These are phyloP conservation scores for Emmonsiellopsis sp. DNA, from an alignment of 2,329 filamentous ascomycete genomes.

Conservation along the genomic window DNA sequence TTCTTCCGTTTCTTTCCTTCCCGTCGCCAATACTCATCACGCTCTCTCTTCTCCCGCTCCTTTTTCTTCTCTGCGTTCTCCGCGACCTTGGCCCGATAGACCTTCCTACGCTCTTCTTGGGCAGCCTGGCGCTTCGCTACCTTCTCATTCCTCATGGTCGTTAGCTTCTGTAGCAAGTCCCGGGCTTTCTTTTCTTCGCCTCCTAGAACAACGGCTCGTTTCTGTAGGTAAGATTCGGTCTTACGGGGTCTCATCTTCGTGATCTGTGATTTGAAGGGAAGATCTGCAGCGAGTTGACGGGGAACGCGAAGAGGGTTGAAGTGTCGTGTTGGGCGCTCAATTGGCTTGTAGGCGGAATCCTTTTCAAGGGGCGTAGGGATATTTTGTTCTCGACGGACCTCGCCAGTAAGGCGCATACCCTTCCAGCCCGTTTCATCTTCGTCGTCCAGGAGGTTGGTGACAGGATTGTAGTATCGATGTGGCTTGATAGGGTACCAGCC, in stretches of 20 bases:
- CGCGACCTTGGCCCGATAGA: slow-evolving; percentile 73
- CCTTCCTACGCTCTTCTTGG: slow-evolving; percentile 77
- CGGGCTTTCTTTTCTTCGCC: slow-evolving; percentile 85
- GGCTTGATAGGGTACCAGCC: slow-evolving; percentile 97
- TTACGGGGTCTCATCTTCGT: slow-evolving; percentile 69
- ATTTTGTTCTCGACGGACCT: slow-evolving; percentile 70
- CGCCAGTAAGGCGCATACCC: slow-evolving; percentile 86
- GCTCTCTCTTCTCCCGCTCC: slow-evolving; percentile 81
- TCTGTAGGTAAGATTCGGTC: slow-evolving; percentile 82
- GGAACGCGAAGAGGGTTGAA: slow-evolving; percentile 59
- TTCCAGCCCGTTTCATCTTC: slow-evolving; percentile 52
- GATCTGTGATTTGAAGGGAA: slow-evolving; percentile 92
- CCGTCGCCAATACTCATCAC: slow-evolving; percentile 82
- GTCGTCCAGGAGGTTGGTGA: slow-evolving; percentile 75
- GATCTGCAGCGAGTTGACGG: slow-evolving; percentile 55
- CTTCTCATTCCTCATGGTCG: slow-evolving; percentile 84
- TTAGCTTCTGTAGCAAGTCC: slow-evolving; percentile 84
- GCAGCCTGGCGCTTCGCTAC: slow-evolving; percentile 71
- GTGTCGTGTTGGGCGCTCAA: slow-evolving; percentile 54
- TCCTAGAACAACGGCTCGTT: slow-evolving; percentile 78
- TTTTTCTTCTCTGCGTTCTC: slow-evolving; percentile 77
- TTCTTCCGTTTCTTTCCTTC: slow-evolving; percentile 74
- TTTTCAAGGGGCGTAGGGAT: slow-evolving; percentile 69
- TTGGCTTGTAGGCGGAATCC: slow-evolving; percentile 73
- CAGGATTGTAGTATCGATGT: slow-evolving; percentile 92